Percentiles rank a stretch among this genome's conserved stretches.
phyloP scores from a whole-genome alignment of 1,284 basidiomycete species.

The Boletellus deceptivus region DNA sequence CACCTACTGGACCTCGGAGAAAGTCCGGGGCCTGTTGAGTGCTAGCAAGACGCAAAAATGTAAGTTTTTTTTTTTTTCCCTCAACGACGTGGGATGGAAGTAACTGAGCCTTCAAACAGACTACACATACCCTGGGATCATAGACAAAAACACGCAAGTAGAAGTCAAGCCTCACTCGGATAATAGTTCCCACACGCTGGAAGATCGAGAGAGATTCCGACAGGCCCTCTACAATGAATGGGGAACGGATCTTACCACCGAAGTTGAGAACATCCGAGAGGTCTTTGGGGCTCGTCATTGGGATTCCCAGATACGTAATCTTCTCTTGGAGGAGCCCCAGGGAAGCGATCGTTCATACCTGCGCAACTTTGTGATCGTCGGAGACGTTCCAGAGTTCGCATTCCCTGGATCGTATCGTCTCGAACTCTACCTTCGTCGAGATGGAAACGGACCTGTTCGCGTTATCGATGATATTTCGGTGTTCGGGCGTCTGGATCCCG shows the following conservation, averaged over 20 bases:
- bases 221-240: constrained; percentile 7
- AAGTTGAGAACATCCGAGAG: neutral
- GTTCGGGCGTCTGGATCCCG: constrained; percentile 8
- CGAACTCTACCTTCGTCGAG: constrained; percentile 7
- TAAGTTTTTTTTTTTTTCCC: neutral
- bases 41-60: neutral
- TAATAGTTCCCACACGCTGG: neutral
- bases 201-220: constrained; percentile 10
- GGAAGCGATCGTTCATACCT: neutral
- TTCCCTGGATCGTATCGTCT: constrained; percentile 18
- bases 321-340: constrained; percentile 9
- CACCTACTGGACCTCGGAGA: too few species aligned
- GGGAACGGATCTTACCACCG: neutral
- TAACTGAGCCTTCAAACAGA: constrained; percentile 7
- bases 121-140: constrained; percentile 20
- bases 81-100: too few species aligned
- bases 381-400: constrained; percentile 18
- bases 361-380: constrained; percentile 10
- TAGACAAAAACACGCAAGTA: neutral
- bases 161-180: constrained; percentile 10
- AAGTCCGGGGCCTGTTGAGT: too few species aligned
- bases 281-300: neutral
- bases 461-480: constrained; percentile 18
- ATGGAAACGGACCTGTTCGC: neutral
- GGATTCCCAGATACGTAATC: neutral